Base-by-base conservation (phyloP, 2,329 filamentous ascomycete species). In the Epichloe hybrida region DNA sequence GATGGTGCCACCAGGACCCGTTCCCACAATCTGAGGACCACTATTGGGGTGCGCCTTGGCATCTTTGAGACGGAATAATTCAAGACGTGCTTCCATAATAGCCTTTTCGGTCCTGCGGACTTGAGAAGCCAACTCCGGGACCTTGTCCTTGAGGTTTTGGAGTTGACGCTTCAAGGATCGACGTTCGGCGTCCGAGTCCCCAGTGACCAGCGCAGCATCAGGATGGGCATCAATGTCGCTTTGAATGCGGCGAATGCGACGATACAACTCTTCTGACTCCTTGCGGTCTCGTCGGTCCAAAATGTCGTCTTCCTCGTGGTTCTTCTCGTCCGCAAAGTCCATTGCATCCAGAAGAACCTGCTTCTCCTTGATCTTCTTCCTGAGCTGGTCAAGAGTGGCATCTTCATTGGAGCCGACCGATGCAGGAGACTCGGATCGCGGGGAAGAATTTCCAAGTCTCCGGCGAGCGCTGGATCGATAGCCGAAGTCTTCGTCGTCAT, bases 191-290 rank as follows among this genome's bases (percentile, higher is more conserved):
- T 93, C 88, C 0, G 87, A 91, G 65, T 96, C 88, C 7, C 83
- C 77, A 49, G 80, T 80, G 51, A 79, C 72, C 58, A 86, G 70
- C 23, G 87, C 80, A 23, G 67, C 67, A 66, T 93, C 87, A 1
- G 93, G 91, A 64, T 98, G 89, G 21, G 77, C 77, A 64, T 97
- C 91, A 57, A 98, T 95, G 58, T 98, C 93, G 60, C 95, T 88
- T 64, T 98, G 93, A 40, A 95, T 78, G 43, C 88, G 83, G 54
- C 93, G 80, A 62, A 98, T 91, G 45, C 93, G 86, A 48, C 88
- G 84, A 69, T 95, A 97, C 9, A 98, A 76, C 61, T 95, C 91
- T 56, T 98, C 93, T 1, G 89, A 88, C 64, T 97, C 93, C 49
- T 87, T 85, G 50, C 89, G 81, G 65, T 98, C 93, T 54, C 88